These are phyloP conservation scores for Tuber calosporum DNA, from an alignment of 495 filamentous ascomycete genomes.

Conservation along the genomic window DNA sequence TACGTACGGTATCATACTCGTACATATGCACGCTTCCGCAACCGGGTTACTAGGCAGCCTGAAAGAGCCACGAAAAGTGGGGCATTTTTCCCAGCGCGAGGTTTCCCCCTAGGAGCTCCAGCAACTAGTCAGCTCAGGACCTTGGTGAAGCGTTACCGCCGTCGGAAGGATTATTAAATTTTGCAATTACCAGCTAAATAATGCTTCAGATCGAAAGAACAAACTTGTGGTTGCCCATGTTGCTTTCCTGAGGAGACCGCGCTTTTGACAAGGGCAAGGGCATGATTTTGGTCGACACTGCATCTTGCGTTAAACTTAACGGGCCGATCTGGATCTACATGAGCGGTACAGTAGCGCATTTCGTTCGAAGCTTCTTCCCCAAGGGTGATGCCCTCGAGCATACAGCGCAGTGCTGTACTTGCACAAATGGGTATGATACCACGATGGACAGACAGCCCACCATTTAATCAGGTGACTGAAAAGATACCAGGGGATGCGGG, in stretches of 20 bases:
- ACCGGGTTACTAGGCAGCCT: constrained; percentile 1
- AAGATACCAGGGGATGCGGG: not conserved
- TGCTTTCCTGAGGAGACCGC: not conserved
- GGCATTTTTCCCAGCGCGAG: not conserved
- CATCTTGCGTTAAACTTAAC: constrained; percentile 17
- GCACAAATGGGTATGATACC: not conserved
- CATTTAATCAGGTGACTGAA: not conserved
- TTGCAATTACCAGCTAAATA: not conserved
- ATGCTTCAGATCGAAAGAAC: not conserved
- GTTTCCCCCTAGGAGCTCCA: not conserved
- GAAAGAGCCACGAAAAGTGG: constrained; percentile 1
- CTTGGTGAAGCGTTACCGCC: not conserved
- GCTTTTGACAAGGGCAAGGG: constrained; percentile 1
- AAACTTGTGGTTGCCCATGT: not conserved
- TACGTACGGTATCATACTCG: constrained; percentile 6
- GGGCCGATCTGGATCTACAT: constrained; percentile 33
- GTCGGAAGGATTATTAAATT: not conserved
- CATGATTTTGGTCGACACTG: constrained; percentile 6
- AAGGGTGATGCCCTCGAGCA: not conserved
- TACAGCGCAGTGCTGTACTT: not conserved
- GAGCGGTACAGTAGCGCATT: constrained; percentile 7
- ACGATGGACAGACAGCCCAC: not conserved
- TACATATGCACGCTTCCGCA: constrained; percentile 6
- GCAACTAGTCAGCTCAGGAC: not conserved
- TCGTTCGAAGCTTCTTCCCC: constrained; percentile 13